phyloP scores from a whole-genome alignment of 768 basidiomycete species.

The Scleroderma bovista region DNA sequence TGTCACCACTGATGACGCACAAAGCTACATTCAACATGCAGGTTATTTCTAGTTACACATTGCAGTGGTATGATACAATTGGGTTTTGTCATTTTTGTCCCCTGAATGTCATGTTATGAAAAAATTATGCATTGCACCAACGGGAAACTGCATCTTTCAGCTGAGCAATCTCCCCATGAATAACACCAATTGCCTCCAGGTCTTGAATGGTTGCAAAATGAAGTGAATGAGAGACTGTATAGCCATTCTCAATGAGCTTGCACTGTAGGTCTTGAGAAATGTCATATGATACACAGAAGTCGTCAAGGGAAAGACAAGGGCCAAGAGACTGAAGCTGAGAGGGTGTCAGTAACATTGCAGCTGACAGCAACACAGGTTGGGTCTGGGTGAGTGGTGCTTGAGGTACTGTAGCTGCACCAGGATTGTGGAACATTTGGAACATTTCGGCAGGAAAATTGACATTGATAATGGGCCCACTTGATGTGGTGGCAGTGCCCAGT shows the following conservation, averaged over 20 bases:
- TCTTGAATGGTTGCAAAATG: neutral
- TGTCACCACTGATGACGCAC: neutral
- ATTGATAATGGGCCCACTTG: neutral
- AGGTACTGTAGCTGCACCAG: neutral
- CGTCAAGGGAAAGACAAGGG: constrained; percentile 17
- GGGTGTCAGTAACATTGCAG: neutral
- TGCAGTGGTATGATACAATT: neutral
- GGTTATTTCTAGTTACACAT: neutral
- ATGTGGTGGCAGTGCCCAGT: too few species aligned
- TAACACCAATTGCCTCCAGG: neutral
- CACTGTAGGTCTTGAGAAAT: neutral
- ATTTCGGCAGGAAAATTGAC: neutral
- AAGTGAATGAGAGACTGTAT: neutral
- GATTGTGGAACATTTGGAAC: neutral
- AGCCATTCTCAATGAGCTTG: neutral
- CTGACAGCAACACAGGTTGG: neutral
- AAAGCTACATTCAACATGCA: neutral
- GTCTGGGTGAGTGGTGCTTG: neutral
- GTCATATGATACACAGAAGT: constrained; percentile 22
- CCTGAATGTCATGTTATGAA: neutral
- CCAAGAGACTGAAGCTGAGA: neutral
- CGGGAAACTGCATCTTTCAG: neutral
- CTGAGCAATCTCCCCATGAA: neutral
- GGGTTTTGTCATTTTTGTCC: neutral
- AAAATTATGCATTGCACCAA: neutral